Percentiles rank a stretch among this genome's conserved stretches.
Conservation (phyloP, 768 basidiomycete genomes). For the Russula emetica region DNA sequence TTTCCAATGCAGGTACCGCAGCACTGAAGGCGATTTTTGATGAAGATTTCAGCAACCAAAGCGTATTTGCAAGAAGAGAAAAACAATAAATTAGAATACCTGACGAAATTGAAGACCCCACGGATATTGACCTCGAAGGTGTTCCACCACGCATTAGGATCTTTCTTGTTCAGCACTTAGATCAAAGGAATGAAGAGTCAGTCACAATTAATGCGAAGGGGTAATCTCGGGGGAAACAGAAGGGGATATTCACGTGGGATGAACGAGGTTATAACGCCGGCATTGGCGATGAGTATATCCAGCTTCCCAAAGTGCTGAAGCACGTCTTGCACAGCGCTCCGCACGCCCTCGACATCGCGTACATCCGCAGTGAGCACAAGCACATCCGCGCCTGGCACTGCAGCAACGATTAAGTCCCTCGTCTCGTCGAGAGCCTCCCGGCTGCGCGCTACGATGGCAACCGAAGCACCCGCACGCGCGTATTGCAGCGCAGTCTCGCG, state of each 20-base stretch:
- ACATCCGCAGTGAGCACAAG: slow-evolving; percentile 13
- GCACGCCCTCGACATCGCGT: neutral
- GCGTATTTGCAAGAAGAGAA: neutral
- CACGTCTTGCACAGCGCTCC: neutral
- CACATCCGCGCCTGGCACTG: neutral
- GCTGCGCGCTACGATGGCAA: slow-evolving; percentile 4
- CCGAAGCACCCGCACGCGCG: slow-evolving; percentile 10
- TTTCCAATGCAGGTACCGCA: slow-evolving; percentile 2
- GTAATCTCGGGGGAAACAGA: too few relatives aligned
- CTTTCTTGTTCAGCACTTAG: slow-evolving; percentile 8
- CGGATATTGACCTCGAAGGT: slow-evolving; percentile 17
- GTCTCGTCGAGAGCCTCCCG: slow-evolving; percentile 10
- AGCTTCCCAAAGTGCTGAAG: slow-evolving; percentile 10
- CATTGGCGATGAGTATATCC: slow-evolving; percentile 15
- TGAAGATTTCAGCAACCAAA: neutral
- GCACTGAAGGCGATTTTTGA: neutral
- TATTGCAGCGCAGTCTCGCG: slow-evolving; percentile 15
- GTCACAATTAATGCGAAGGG: neutral
- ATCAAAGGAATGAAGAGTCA: neutral
- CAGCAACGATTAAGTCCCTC: neutral
- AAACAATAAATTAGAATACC: neutral
- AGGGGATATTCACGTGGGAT: neutral
- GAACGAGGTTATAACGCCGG: neutral
- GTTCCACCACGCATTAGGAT: slow-evolving; percentile 20
- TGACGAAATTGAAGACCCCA: slow-evolving; percentile 14